A percentile compares a stretch with the other conserved stretches of the same genome.
phyloP scores from a whole-genome alignment of 352 stramenopile species.

The Saprolegnia parasitica region DNA sequence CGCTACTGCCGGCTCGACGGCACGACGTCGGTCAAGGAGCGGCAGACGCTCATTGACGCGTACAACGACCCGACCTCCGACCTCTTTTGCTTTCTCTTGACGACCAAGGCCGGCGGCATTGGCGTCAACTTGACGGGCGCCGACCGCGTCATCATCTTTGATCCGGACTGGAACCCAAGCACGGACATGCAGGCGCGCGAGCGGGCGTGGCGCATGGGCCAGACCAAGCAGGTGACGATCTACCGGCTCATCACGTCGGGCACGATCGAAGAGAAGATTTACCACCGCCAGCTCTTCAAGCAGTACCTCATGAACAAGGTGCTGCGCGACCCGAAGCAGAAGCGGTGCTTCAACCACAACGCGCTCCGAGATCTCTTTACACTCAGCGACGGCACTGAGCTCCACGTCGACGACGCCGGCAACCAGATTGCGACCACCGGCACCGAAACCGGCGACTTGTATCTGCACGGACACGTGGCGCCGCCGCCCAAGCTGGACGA shows the following conservation, averaged over 20 bases:
- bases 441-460: constrained; percentile 91
- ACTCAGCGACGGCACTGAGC: constrained; percentile 55
- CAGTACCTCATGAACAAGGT: constrained; percentile 97
- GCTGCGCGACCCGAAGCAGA: constrained; percentile 94
- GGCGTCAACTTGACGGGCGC: constrained; percentile 95
- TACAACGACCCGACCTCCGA: constrained; percentile 91
- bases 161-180: constrained; percentile 99
- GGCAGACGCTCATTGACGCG: constrained; percentile 92
- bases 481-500: constrained; percentile 40
- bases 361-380: constrained; percentile 96
- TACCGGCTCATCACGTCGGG: constrained; percentile 93
- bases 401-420: constrained; percentile 24
- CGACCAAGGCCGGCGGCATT: constrained; percentile 92
- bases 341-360: constrained; percentile 95
- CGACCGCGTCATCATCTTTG: constrained; percentile 95
- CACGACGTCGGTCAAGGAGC: constrained; percentile 90
- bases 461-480: constrained; percentile 80
- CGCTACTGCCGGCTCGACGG: constrained; percentile 95
- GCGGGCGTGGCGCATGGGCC: constrained; percentile 93
- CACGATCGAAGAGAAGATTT: constrained; percentile 99
- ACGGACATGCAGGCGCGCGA: constrained; percentile 96
- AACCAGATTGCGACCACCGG: constrained; percentile 46
- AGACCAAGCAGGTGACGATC: constrained; percentile 83
- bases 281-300: constrained; percentile 99
- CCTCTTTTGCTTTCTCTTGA: constrained; percentile 77